Conservation (phyloP, 1,139 yeast genomes). For the Geotrichum cucujoidarum region DNA sequence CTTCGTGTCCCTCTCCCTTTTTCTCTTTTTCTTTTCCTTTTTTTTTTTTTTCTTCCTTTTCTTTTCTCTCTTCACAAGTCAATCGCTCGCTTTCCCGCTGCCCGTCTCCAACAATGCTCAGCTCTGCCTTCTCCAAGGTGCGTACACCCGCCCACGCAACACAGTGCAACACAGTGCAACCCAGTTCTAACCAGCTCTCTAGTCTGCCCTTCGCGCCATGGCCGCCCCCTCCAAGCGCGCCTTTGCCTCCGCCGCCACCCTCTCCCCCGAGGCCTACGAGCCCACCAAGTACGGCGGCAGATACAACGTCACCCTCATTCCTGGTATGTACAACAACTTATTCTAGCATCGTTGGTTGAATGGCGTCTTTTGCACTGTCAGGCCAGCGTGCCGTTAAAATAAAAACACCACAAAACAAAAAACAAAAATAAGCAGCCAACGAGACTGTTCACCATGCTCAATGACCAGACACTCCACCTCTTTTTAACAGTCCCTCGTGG, state of each 20-base stretch:
- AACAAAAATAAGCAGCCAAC: too few species aligned
- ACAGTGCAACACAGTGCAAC: background rate
- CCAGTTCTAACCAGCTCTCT: background rate
- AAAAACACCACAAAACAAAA: background rate
- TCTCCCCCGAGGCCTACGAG: slow-evolving; percentile 40
- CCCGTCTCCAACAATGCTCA: slow-evolving; percentile 11
- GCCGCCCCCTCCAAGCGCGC: slow-evolving; percentile 25
- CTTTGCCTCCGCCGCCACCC: slow-evolving; percentile 24
- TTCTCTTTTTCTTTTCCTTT: slow-evolving; percentile 2
- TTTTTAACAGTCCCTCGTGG: too few species aligned
- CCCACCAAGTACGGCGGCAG: slow-evolving; percentile 95
- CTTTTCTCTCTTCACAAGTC: background rate
- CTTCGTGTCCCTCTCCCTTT: background rate
- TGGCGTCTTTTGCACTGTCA: background rate
- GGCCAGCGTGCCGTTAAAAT: background rate
- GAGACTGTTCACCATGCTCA: too few species aligned
- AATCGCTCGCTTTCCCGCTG: background rate
- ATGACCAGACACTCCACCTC: too few species aligned
- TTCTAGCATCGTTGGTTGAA: background rate
- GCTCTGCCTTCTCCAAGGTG: slow-evolving; percentile 15
- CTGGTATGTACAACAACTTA: slow-evolving; percentile 46
- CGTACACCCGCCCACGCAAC: background rate
- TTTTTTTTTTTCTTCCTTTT: background rate
- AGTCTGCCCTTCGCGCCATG: slow-evolving; percentile 20
- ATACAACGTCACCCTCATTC: slow-evolving; percentile 87